phyloP scores from a whole-genome alignment of 2,329 filamentous ascomycete genomes.

The Arthroderma sp. region DNA sequence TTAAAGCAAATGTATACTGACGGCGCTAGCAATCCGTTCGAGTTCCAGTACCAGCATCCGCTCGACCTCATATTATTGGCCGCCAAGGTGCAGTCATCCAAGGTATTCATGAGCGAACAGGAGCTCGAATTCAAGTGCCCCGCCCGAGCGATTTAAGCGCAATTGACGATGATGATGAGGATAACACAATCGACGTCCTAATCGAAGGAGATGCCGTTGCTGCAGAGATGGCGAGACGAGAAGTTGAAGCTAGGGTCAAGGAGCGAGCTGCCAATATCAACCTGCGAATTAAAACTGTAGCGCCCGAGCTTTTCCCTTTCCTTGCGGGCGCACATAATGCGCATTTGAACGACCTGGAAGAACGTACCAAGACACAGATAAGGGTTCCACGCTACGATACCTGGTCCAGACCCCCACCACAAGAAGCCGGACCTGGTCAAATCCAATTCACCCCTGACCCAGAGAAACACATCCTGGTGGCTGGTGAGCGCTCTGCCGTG shows the following conservation, averaged over 20 bases:
- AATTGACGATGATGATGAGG: conserved; percentile 64
- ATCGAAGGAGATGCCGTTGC: conserved; percentile 88
- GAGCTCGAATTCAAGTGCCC: conserved; percentile 80
- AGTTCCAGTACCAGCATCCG: conserved; percentile 69
- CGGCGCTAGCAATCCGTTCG: conserved; percentile 48
- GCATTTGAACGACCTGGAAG: conserved; percentile 53
- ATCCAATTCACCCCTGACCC: conserved; percentile 58
- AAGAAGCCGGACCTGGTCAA: conserved; percentile 48
- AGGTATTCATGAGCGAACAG: conserved; percentile 75
- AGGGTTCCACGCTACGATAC: conserved; percentile 71
- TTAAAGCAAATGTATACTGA: not conserved
- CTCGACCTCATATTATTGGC: conserved; percentile 83
- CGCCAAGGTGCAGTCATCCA: conserved; percentile 83
- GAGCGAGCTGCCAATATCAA: conserved; percentile 74
- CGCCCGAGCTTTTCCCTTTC: conserved; percentile 90
- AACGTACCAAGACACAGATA: conserved; percentile 62
- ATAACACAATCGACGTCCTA: conserved; percentile 64
- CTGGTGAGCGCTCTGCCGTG: conserved; percentile 71
- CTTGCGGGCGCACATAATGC: conserved; percentile 68
- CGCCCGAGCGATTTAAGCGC: conserved; percentile 55
- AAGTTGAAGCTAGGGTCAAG: conserved; percentile 76
- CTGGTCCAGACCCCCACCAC: conserved; percentile 55
- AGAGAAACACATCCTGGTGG: conserved; percentile 69
- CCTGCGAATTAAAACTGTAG: conserved; percentile 69
- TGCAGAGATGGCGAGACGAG: conserved; percentile 66